These are phyloP conservation scores for Trichomonascus vanleenenianus DNA, from an alignment of 805 yeast species.

Conservation along the genomic window DNA sequence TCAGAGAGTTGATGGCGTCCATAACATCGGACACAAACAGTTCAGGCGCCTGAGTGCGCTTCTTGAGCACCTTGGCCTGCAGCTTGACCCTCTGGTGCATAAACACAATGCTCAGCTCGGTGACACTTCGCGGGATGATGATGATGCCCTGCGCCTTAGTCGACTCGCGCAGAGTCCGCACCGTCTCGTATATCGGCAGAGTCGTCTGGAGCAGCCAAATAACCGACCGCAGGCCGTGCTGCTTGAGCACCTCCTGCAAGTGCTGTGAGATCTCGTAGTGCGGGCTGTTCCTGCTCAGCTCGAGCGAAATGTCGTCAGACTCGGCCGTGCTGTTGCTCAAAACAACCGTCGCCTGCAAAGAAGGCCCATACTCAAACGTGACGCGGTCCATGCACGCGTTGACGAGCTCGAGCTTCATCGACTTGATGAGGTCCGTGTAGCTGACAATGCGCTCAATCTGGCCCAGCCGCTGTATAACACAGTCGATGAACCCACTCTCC, in stretches of 20 bases:
- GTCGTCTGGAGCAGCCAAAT: constrained; percentile 24
- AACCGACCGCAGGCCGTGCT: constrained; percentile 22
- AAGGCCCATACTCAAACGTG: constrained; percentile 24
- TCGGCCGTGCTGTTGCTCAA: background rate
- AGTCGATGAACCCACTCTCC: constrained; percentile 7
- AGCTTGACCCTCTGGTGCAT: constrained; percentile 1
- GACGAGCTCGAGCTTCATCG: constrained; percentile 20
- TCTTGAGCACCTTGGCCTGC: constrained; percentile 7
- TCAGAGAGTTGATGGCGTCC: background rate
- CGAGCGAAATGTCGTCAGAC: constrained; percentile 9
- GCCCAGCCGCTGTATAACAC: constrained; percentile 13
- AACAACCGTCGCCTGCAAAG: background rate
- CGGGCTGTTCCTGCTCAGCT: constrained; percentile 20
- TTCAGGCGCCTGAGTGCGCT: too few relatives aligned
- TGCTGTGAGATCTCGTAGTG: constrained; percentile 21
- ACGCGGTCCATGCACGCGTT: constrained; percentile 25
- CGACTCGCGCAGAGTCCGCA: constrained; percentile 10
- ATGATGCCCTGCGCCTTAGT: constrained; percentile 3
- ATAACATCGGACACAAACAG: constrained; percentile 13
- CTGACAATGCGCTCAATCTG: constrained; percentile 26
- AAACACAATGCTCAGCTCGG: constrained; percentile 7
- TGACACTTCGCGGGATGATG: constrained; percentile 22
- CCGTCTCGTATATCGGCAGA: constrained; percentile 20
- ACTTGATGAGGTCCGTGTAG: constrained; percentile 23
- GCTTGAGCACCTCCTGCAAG: constrained; percentile 22